Evolutionary conservation across 2,329 filamentous ascomycete genomes (phyloP).

Genomic region (Aureobasidium namibiae): DNA sequence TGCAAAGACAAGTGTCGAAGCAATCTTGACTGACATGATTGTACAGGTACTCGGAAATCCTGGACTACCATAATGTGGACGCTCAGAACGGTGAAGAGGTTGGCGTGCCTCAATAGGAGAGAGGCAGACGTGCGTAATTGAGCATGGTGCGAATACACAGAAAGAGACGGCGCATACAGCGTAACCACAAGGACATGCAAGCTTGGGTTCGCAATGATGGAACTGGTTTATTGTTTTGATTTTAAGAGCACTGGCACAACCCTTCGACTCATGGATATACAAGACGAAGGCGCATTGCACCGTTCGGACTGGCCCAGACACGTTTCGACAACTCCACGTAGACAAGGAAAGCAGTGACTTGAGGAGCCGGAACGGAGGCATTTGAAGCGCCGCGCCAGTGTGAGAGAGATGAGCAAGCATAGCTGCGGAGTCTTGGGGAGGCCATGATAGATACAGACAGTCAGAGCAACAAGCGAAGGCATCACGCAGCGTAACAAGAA

Average conservation of each 20-base stretch:
- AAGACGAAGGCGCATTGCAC: neutral
- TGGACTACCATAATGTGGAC: conserved; percentile 96
- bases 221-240: conserved; percentile 11
- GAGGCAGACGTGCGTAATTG: neutral
- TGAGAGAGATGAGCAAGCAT: neutral
- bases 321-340: neutral
- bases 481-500: neutral
- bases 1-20: neutral
- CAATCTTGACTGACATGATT: neutral
- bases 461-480: neutral
- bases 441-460: conserved; percentile 8
- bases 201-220: conserved; percentile 10
- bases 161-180: conserved; percentile 9
- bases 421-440: neutral
- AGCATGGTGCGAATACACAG: neutral
- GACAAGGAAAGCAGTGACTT: neutral
- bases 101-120: neutral
- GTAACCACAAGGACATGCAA: conserved; percentile 6
- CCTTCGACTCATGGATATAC: neutral
- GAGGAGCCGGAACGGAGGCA: neutral
- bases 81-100: conserved; percentile 22
- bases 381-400: neutral
- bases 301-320: neutral
- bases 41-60: conserved; percentile 89
- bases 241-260: conserved; percentile 1